These are phyloP conservation scores for Rosa hybrid DNA, from an alignment of 331 rosid genomes.

Conservation along the genomic window DNA sequence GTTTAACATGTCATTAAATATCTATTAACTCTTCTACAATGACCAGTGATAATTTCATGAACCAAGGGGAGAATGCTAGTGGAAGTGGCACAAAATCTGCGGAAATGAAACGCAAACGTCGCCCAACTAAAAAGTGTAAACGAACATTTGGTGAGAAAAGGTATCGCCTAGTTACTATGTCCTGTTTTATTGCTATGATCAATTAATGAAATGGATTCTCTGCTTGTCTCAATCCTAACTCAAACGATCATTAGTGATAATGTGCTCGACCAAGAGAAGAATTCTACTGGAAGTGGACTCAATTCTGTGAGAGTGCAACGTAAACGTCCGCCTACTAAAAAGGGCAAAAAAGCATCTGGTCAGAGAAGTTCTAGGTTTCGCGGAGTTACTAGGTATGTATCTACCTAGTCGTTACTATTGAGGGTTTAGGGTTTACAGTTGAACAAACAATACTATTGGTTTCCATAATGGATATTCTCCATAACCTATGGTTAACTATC, in stretches of 20 bases:
- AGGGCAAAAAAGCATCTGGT: neutral
- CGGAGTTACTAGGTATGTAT: conserved; percentile 28
- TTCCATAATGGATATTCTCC: neutral
- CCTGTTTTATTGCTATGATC: neutral
- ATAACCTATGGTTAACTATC: neutral
- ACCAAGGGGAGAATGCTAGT: neutral
- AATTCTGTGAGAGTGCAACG: neutral
- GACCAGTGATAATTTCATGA: neutral
- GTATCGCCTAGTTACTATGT: neutral
- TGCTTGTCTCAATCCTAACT: neutral
- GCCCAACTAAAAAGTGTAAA: neutral
- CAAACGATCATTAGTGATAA: neutral
- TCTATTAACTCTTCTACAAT: neutral
- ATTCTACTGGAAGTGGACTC: neutral
- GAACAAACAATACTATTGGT: neutral
- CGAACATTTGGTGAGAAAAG: neutral
- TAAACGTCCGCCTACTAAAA: neutral
- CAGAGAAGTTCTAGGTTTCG: conserved; percentile 19
- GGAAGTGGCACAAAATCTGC: neutral
- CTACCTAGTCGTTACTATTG: neutral
- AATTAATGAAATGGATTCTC: neutral
- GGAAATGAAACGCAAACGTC: neutral
- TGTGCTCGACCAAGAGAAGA: neutral
- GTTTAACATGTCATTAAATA: neutral
- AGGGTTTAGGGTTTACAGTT: neutral